These are phyloP conservation scores for Ogataea paraovalis DNA, from an alignment of 805 yeast species.

Conservation along the genomic window DNA sequence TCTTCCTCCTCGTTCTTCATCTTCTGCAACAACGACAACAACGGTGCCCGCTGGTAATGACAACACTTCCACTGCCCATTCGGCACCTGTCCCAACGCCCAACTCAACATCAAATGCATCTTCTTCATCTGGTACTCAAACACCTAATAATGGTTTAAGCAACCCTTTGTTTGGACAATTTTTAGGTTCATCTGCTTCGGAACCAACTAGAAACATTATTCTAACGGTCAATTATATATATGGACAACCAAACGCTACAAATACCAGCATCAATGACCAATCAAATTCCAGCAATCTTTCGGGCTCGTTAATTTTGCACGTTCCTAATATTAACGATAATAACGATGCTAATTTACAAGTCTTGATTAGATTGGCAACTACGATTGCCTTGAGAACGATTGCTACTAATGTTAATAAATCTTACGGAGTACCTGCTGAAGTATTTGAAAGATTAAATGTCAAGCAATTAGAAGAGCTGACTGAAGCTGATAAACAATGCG, in stretches of 20 bases:
- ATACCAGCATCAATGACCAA: constrained; percentile 28
- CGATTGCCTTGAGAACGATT: constrained; percentile 63
- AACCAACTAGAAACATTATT: constrained; percentile 34
- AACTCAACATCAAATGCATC: neutral
- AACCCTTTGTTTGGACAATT: neutral
- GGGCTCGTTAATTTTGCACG: constrained; percentile 59
- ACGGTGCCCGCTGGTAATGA: neutral
- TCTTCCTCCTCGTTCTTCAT: constrained; percentile 23
- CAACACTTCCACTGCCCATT: neutral
- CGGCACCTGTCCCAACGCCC: neutral
- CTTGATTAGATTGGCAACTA: constrained; percentile 62
- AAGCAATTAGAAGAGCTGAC: constrained; percentile 29
- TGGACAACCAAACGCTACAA: constrained; percentile 20
- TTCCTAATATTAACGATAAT: constrained; percentile 60
- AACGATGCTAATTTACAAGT: constrained; percentile 59
- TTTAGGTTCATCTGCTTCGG: constrained; percentile 7
- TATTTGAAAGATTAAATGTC: constrained; percentile 48
- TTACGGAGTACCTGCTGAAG: constrained; percentile 50
- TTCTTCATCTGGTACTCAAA: constrained; percentile 5
- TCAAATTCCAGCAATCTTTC: constrained; percentile 21
- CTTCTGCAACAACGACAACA: neutral
- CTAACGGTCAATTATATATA: constrained; percentile 39
- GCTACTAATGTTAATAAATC: constrained; percentile 44
- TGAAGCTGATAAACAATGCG: constrained; percentile 39
- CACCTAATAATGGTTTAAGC: neutral